phyloP scores from a whole-genome alignment of 306 rosid species.

The Boehmeria nivea region DNA sequence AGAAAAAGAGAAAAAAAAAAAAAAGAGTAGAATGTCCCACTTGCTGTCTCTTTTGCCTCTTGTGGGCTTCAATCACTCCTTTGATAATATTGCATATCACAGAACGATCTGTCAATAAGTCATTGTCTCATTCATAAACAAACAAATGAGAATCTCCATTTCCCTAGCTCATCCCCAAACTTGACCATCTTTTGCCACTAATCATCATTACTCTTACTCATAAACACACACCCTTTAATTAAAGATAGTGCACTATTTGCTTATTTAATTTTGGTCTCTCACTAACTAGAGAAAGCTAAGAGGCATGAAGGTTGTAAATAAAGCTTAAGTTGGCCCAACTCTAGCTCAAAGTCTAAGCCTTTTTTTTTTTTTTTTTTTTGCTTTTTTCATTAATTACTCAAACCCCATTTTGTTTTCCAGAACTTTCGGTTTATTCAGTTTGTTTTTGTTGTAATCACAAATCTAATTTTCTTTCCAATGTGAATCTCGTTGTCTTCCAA shows the following conservation, averaged over 20 bases:
- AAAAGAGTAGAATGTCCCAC: constrained; percentile 42
- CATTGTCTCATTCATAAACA: constrained; percentile 52
- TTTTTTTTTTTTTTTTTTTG: too few species aligned
- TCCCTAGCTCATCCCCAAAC: constrained; percentile 15
- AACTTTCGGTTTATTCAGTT: constrained; percentile 3
- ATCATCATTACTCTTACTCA: constrained; percentile 21
- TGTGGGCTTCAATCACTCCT: constrained; percentile 75
- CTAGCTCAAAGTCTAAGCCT: neutral
- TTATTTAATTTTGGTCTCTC: too few species aligned
- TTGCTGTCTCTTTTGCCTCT: constrained; percentile 53
- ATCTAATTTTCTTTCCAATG: constrained; percentile 10
- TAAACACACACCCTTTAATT: neutral
- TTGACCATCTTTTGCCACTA: constrained; percentile 27
- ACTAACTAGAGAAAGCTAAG: neutral
- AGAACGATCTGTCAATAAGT: constrained; percentile 58
- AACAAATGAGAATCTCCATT: constrained; percentile 63
- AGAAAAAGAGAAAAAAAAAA: neutral
- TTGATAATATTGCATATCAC: constrained; percentile 65
- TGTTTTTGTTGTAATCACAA: neutral
- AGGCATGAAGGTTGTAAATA: neutral
- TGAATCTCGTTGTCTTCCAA: constrained; percentile 33
- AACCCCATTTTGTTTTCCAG: neutral
- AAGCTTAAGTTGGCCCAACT: neutral
- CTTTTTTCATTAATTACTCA: too few species aligned
- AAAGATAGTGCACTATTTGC: too few species aligned